Evolutionary conservation across 2,329 filamentous ascomycete species (phyloP).

Genomic region (Penicillium sp.): DNA sequence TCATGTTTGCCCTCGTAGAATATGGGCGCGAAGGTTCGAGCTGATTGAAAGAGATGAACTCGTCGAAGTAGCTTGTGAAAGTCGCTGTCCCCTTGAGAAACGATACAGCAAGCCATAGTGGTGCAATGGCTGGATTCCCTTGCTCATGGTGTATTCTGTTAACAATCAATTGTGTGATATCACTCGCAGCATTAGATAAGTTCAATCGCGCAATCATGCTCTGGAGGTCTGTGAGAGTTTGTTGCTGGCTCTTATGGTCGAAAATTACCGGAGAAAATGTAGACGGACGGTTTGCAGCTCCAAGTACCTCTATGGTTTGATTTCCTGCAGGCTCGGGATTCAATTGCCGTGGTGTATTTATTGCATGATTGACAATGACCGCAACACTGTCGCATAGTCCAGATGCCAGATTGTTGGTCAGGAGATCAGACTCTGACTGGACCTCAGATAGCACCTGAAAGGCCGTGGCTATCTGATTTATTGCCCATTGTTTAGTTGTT

Average conservation of each 20-base stretch:
- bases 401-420: constrained; percentile 41
- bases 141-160: constrained; percentile 64
- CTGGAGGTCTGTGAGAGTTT: constrained; percentile 66
- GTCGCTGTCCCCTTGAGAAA: constrained; percentile 65
- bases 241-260: constrained; percentile 67
- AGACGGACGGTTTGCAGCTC: constrained; percentile 27
- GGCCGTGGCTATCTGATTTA: constrained; percentile 77
- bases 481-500: constrained; percentile 70
- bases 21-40: constrained; percentile 34
- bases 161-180: constrained; percentile 69
- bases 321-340: constrained; percentile 23
- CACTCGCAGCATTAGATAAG: constrained; percentile 47
- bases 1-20: constrained; percentile 39
- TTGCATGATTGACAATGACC: constrained; percentile 48
- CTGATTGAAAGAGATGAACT: constrained; percentile 65
- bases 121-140: constrained; percentile 66
- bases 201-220: constrained; percentile 63
- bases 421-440: constrained; percentile 51
- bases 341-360: constrained; percentile 36
- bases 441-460: constrained; percentile 69
- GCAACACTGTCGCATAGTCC: constrained; percentile 76
- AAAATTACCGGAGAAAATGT: constrained; percentile 67
- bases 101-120: constrained; percentile 80
- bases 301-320: constrained; percentile 36
- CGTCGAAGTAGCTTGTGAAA: constrained; percentile 62